Conservation (phyloP, 345 rosid genomes). For the Corchorus olitorius region DNA sequence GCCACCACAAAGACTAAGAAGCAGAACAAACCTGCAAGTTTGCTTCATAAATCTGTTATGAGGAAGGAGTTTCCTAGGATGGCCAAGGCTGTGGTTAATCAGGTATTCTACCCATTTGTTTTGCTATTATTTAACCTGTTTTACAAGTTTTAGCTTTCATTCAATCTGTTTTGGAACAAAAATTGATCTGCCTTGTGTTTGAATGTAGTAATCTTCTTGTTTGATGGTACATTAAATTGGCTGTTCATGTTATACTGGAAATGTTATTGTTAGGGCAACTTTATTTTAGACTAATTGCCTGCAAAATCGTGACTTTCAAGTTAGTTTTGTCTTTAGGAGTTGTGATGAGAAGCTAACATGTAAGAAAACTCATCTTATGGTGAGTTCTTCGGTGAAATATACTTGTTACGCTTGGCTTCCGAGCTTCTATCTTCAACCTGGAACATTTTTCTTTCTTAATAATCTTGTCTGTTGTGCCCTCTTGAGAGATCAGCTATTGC, state of each 20-base stretch:
- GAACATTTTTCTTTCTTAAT: background rate
- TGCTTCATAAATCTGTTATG: slow-evolving; percentile 64
- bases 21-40: slow-evolving; percentile 66
- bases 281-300: background rate
- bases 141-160: background rate
- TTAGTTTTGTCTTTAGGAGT: background rate
- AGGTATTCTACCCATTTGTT: slow-evolving; percentile 36
- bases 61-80: slow-evolving; percentile 72
- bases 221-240: background rate
- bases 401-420: slow-evolving; percentile 66
- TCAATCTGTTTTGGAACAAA: background rate
- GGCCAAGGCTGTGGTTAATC: slow-evolving; percentile 70
- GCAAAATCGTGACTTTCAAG: background rate
- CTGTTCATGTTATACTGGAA: background rate
- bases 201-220: background rate
- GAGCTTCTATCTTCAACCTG: slow-evolving; percentile 27
- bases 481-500: background rate
- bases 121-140: background rate
- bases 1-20: slow-evolving; percentile 83
- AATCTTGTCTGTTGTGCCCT: background rate
- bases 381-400: slow-evolving; percentile 42
- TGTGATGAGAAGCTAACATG: slow-evolving; percentile 41
- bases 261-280: background rate
- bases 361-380: slow-evolving; percentile 32
- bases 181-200: background rate